Conservation (phyloP, 306 rosid species). For the Argentina anserina region DNA sequence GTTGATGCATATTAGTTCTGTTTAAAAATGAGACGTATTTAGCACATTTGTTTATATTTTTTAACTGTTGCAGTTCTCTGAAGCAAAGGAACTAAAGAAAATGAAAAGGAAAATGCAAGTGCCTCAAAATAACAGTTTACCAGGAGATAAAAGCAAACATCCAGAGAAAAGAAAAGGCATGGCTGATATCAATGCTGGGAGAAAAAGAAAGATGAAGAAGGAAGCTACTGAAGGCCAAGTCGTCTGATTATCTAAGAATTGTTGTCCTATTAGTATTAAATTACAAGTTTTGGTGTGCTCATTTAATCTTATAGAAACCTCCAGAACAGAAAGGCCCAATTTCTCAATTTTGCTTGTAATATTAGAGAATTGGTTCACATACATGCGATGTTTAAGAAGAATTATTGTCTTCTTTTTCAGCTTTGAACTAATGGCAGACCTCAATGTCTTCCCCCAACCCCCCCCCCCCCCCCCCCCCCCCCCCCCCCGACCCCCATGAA, state of each 20-base stretch:
- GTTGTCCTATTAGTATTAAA: not conserved
- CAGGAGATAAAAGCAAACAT: conserved; percentile 18
- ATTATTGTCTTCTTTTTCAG: no score
- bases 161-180: conserved; percentile 15
- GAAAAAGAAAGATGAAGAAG: conserved; percentile 9
- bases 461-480: no score
- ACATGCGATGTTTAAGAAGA: no score
- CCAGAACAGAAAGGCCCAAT: not conserved
- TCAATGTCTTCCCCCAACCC: no score
- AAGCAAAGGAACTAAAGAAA: conserved; percentile 22
- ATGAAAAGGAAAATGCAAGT: conserved; percentile 33
- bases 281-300: conserved; percentile 3
- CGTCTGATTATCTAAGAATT: not conserved
- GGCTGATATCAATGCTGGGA: conserved; percentile 11
- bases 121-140: conserved; percentile 20
- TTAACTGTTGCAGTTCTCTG: conserved; percentile 41
- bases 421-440: no score
- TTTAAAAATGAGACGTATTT: not conserved
- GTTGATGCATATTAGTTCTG: not conserved
- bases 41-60: not conserved
- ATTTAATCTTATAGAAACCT: conserved; percentile 8
- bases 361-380: not conserved
- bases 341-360: conserved; percentile 14
- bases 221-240: conserved; percentile 10
- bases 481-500: no score